Conservation (phyloP, 2,329 filamentous ascomycete species). For the Penicillium paneum region DNA sequence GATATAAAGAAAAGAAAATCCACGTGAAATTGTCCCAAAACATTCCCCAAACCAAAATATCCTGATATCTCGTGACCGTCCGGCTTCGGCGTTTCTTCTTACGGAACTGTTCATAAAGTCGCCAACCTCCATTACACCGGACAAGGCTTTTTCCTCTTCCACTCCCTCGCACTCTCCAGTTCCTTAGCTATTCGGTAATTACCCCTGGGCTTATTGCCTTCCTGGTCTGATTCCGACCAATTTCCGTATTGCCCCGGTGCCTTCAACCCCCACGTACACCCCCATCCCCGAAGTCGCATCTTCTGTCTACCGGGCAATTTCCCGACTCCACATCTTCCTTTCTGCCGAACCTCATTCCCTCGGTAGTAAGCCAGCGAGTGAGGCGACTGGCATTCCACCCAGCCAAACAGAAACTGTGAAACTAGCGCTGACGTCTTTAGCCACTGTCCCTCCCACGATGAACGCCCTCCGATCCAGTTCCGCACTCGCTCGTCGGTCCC, state of each 20-base stretch:
- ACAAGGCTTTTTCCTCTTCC: conserved; percentile 28
- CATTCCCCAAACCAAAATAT: background rate
- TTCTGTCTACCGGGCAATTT: background rate
- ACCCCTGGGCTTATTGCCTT: conserved; percentile 11
- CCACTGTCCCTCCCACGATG: conserved; percentile 25
- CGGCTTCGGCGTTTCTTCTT: conserved; percentile 30
- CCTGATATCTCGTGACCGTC: conserved; percentile 19
- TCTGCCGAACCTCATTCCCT: conserved; percentile 36
- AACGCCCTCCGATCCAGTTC: conserved; percentile 40
- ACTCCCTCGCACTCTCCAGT: conserved; percentile 3
- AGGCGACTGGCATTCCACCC: conserved; percentile 8
- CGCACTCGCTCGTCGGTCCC: conserved; percentile 38
- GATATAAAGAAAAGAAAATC: conserved; percentile 4
- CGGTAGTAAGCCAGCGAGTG: conserved; percentile 26
- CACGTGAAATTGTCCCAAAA: background rate
- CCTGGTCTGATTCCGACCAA: conserved; percentile 15
- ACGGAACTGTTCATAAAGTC: conserved; percentile 8
- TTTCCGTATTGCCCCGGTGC: conserved; percentile 19
- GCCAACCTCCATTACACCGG: conserved; percentile 14
- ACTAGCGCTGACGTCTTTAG: conserved; percentile 17
- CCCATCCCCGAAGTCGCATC: conserved; percentile 1
- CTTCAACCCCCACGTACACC: conserved; percentile 6
- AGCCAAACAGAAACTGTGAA: conserved; percentile 22
- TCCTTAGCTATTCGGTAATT: conserved; percentile 18
- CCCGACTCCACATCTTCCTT: conserved; percentile 34